These are phyloP conservation scores for Solanum habrochaites DNA, from an alignment of 257 asterid species.

Conservation along the genomic window DNA sequence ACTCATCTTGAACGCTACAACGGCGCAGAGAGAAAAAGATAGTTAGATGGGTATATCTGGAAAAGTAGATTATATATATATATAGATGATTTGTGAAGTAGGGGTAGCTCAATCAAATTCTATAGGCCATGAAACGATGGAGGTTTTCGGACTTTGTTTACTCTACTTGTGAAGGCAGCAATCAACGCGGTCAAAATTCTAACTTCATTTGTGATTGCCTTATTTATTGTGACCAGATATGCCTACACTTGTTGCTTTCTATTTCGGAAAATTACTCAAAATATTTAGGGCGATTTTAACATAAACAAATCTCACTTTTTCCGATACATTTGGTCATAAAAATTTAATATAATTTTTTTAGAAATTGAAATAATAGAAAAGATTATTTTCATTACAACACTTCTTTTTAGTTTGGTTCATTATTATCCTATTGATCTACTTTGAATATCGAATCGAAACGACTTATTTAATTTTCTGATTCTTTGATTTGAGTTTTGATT, in stretches of 20 bases:
- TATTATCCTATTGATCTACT: too few relatives aligned
- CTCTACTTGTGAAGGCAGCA: neutral
- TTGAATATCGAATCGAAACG: too few relatives aligned
- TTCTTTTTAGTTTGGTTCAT: neutral
- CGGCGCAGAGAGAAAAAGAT: neutral
- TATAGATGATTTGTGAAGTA: neutral
- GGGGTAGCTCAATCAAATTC: neutral
- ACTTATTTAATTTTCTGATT: too few relatives aligned
- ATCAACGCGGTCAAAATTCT: neutral
- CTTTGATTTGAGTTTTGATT: rapidly evolving
- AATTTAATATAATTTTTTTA: too few relatives aligned
- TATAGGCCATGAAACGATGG: neutral
- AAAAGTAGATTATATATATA: neutral
- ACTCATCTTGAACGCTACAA: slow-evolving; percentile 21
- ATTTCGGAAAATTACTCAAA: neutral
- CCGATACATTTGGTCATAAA: neutral
- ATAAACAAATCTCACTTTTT: neutral
- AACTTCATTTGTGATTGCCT: neutral
- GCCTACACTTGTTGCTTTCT: neutral
- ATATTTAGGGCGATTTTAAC: neutral
- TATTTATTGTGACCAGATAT: neutral
- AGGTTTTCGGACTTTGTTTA: neutral
- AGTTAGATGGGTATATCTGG: neutral
- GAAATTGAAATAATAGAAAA: too few relatives aligned
- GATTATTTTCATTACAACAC: too few relatives aligned